These are phyloP conservation scores for Pleurotus djamor DNA, from an alignment of 768 basidiomycete species.

Conservation along the genomic window DNA sequence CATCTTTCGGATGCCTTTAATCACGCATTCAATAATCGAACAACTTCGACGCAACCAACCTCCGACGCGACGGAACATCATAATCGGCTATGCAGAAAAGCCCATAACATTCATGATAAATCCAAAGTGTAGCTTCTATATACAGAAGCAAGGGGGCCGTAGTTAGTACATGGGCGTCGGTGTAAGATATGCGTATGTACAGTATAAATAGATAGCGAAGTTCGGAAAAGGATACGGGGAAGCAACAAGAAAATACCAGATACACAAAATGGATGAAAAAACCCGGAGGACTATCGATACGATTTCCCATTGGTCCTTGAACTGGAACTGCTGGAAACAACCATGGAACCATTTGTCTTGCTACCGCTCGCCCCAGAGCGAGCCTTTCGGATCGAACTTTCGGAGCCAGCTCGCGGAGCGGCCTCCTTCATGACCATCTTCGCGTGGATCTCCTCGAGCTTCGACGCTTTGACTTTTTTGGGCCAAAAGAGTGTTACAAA, in stretches of 20 bases:
- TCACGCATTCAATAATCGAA: too few relatives aligned
- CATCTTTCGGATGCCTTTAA: too few relatives aligned
- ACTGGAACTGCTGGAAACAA: constrained; percentile 35
- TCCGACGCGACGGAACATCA: too few relatives aligned
- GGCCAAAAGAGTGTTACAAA: constrained; percentile 98
- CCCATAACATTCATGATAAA: neutral
- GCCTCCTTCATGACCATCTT: constrained; percentile 94
- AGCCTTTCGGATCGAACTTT: constrained; percentile 56
- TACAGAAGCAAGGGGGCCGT: neutral
- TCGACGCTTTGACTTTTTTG: constrained; percentile 91
- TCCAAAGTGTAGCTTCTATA: neutral
- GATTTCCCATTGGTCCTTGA: constrained; percentile 60
- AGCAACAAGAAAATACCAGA: constrained; percentile 19
- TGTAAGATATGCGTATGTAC: constrained; percentile 12
- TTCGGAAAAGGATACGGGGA: constrained; percentile 14
- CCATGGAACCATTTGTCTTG: constrained; percentile 53
- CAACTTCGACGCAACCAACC: too few relatives aligned
- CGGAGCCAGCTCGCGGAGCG: constrained; percentile 56
- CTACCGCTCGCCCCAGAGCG: constrained; percentile 40
- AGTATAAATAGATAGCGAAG: constrained; percentile 13
- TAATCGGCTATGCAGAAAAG: too few relatives aligned
- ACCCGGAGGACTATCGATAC: constrained; percentile 43
- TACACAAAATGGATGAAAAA: constrained; percentile 11
- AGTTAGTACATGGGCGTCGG: constrained; percentile 7
- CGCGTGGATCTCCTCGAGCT: constrained; percentile 92